Base-by-base conservation (phyloP, 805 yeast species). In the Pichia cabralensis region DNA sequence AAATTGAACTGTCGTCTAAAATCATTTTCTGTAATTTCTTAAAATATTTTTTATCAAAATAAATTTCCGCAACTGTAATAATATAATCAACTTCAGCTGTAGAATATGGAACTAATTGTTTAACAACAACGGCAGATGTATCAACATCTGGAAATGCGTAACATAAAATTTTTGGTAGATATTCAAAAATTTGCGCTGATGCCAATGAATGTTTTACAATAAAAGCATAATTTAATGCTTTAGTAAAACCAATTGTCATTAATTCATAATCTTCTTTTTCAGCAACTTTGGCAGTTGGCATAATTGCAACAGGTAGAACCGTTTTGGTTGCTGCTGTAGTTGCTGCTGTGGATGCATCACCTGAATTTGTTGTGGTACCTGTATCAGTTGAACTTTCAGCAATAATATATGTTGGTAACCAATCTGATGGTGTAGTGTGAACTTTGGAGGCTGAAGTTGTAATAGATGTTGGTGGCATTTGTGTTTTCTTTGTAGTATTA, bases 21-120 rank as follows among this genome's bases (percentile, higher is more conserved):
- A 89, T 55, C 25, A 65, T 55, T 13, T 56, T 56, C 39, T 71
- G 71, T 42, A 89, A 63, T 0, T 61, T 52, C 2, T 54, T 46
- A 13, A 82, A 67, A 21, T 67, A 58, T 10, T 56, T 53, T 9
- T 60, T 53, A 16, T 95, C 95, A 61, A 85, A 80, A 53, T 81
- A 85, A 36, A 84, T 80, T 53, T 80, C 80, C 6, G 96, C 97
- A 41, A 88, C 82, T 0, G 96, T 81, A 36, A 83, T 83, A 40
- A 85, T 70, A 56, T 84, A 89, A 31, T 63, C 64, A 32, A 64
- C 65, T 11, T 58, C 59, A 1, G 62, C 36, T 2, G 83, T 69
- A 13, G 76, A 67, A 52, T 76, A 81, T 25, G 97, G 97, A 40
- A 79, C 76, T 47, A 89, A 67, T 53, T 78, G 73, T 39, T 64